Evolutionary conservation across 768 basidiomycete genomes (phyloP).

Genomic region (Mycena alexandri): DNA sequence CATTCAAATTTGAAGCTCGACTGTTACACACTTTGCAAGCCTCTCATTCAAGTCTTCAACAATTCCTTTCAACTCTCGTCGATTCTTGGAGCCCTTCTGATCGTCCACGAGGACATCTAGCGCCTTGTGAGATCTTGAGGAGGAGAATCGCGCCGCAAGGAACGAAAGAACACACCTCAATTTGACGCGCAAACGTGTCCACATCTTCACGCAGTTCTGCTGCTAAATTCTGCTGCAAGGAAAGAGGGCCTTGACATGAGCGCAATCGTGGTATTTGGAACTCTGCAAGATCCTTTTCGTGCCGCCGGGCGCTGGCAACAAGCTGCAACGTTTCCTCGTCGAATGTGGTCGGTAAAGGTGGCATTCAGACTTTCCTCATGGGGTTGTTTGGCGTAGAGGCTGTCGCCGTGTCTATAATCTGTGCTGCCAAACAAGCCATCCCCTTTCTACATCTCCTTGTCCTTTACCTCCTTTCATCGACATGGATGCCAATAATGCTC

Average conservation of each 20-base stretch:
- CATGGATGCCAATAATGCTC: neutral
- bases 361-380: constrained; percentile 55
- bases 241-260: constrained; percentile 75
- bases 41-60: constrained; percentile 62
- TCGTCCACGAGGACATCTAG: constrained; percentile 82
- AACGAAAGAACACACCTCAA: constrained; percentile 69
- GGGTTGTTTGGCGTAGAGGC: too few relatives aligned
- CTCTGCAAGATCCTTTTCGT: constrained; percentile 71
- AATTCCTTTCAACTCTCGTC: constrained; percentile 60
- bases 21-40: constrained; percentile 61
- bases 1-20: constrained; percentile 7
- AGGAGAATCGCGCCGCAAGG: constrained; percentile 34
- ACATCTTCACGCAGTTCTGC: constrained; percentile 85
- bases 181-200: constrained; percentile 66
- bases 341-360: constrained; percentile 69
- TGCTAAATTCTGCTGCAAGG: constrained; percentile 78
- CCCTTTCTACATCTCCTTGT: too few relatives aligned
- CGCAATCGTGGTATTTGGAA: constrained; percentile 84
- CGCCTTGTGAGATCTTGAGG: constrained; percentile 55
- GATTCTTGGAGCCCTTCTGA: constrained; percentile 68
- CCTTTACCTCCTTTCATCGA: too few relatives aligned
- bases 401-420: too few relatives aligned
- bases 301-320: constrained; percentile 66
- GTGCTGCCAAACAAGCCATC: too few relatives aligned
- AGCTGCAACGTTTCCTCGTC: constrained; percentile 64